Conservation (phyloP, 257 asterid genomes). For the Nicotiana noctiflora region DNA sequence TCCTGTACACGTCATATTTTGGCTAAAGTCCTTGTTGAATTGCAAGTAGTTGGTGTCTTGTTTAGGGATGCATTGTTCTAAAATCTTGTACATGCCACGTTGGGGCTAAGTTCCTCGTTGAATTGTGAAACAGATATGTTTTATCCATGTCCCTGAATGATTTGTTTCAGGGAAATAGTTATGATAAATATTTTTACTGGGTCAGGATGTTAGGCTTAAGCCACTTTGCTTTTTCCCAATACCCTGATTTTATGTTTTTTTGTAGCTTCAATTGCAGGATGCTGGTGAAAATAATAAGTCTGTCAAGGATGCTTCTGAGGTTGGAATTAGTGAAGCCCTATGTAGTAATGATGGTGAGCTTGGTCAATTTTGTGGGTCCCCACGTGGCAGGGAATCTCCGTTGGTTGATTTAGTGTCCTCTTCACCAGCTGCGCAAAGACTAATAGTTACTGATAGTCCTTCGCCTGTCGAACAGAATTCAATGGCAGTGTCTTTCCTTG, state of each 20-base stretch:
- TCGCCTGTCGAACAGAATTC: slow-evolving; percentile 42
- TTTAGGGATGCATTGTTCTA: neutral
- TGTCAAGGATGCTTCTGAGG: slow-evolving; percentile 9
- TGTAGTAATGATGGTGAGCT: slow-evolving; percentile 13
- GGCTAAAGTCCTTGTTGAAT: neutral
- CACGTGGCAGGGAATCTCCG: slow-evolving; percentile 30
- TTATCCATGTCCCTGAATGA: neutral
- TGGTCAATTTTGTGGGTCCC: slow-evolving; percentile 21
- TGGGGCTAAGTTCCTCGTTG: neutral
- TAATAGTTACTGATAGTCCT: slow-evolving; percentile 16
- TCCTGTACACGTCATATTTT: neutral
- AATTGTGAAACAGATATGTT: neutral
- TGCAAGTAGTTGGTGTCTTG: neutral
- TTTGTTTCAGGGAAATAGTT: neutral
- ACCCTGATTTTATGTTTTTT: neutral
- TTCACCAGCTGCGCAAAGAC: slow-evolving; percentile 36
- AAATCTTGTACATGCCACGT: neutral
- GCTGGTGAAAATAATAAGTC: slow-evolving; percentile 8
- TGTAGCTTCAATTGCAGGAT: slow-evolving; percentile 10
- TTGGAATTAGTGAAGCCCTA: slow-evolving; percentile 7
- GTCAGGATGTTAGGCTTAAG: neutral
- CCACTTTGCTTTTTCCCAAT: neutral
- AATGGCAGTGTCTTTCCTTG: slow-evolving; percentile 37
- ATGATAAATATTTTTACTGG: neutral
- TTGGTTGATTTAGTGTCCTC: slow-evolving; percentile 30